Evolutionary conservation across 2,329 filamentous ascomycete species (phyloP).

Genomic region (Dactylellina cionopaga): DNA sequence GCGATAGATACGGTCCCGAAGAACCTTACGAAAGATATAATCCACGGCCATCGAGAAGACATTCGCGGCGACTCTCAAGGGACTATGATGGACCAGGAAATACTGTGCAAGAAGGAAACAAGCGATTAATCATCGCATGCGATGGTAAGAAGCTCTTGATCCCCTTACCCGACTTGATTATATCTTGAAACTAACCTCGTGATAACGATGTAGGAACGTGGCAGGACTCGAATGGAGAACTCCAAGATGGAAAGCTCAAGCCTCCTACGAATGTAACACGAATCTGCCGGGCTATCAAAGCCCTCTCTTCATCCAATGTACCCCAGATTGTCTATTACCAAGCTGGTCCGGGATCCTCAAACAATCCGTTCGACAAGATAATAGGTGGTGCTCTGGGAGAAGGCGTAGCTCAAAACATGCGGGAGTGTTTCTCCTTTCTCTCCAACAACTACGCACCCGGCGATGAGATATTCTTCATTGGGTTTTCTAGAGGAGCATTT

Average conservation of each 20-base stretch:
- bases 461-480: constrained; percentile 68
- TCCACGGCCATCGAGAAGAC: constrained; percentile 16
- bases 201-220: constrained; percentile 53
- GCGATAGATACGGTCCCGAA: constrained; percentile 9
- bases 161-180: too few species aligned
- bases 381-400: constrained; percentile 54
- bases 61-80: constrained; percentile 13
- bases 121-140: constrained; percentile 55
- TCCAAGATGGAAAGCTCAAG: constrained; percentile 47
- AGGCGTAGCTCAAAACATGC: constrained; percentile 63
- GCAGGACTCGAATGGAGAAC: constrained; percentile 55
- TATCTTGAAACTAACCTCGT: neutral
- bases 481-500: constrained; percentile 70
- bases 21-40: constrained; percentile 37
- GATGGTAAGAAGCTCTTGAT: constrained; percentile 55
- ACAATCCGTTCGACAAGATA: constrained; percentile 34
- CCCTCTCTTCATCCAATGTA: constrained; percentile 65
- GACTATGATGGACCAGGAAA: constrained; percentile 34
- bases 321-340: constrained; percentile 72
- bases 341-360: constrained; percentile 67
- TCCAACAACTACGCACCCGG: constrained; percentile 71
- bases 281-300: constrained; percentile 69
- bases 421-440: constrained; percentile 72
- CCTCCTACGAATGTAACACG: constrained; percentile 67
- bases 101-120: constrained; percentile 29